Base-by-base conservation (phyloP, 352 stramenopile genomes). In the Phytophthora citricola region DNA sequence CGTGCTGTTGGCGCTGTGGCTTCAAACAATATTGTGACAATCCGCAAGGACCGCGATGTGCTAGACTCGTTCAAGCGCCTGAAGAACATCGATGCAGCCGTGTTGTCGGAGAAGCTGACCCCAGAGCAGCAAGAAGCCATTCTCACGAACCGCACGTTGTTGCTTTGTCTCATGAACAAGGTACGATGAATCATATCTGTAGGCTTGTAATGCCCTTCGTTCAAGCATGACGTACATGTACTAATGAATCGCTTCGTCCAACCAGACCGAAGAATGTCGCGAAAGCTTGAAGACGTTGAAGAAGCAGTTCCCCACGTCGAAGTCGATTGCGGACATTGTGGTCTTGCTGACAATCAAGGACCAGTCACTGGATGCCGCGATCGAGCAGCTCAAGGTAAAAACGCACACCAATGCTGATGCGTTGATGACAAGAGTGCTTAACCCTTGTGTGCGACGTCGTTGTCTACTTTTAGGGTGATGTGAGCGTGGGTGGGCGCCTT, bases 11-110 rank as follows among this genome's bases (percentile, higher is more conserved):
- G 55, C 12, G 82, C 78, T 38, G 82, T 93, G 20, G 87, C 85
- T 22, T 76, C 68, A 34, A 95, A 95, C 73, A 95, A 95, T 59
- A 89, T 95, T 20, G 87, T 93, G 56, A 75, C 83, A 22, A 91
- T 95, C 51, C 85, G 86, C 47, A 84, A 81, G 46, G 83, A 93
- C 54, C 81, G 81, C 40, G 87, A 95, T 27, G 67, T 92, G 6
- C 74, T 95, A n/a, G 87, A 95, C 63, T 95, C 87, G 43, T 74
- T 93, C 41, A 95, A 95, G 81, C 82, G 85, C 0, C 69, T 95
- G 41, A 91, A 92, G 60, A 82, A 58, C 50, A 83, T 93, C 43
- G 81, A 90, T 52, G 49, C 72, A 11, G 70, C 74, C 6, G 72
- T 84, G 29, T 20, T 87, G 47, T 80, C 61, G 29, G 79, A 90